Conservation (phyloP, 805 yeast genomes). For the Pichia californica region DNA sequence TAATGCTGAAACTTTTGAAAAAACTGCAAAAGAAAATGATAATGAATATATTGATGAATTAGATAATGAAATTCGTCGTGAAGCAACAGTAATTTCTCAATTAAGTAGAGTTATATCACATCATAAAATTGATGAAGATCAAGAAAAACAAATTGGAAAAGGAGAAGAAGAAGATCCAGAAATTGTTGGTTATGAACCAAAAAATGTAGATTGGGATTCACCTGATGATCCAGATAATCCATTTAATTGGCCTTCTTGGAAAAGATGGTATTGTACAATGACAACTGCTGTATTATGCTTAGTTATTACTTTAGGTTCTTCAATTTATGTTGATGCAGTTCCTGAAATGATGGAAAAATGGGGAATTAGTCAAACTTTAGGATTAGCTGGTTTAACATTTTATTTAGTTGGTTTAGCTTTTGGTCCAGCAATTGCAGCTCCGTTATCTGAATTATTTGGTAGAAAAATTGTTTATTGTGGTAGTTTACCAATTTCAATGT, state of each 20-base stretch:
- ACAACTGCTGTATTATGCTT: constrained; percentile 59
- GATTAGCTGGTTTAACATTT: constrained; percentile 61
- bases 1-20: constrained; percentile 2
- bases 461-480: constrained; percentile 53
- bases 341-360: constrained; percentile 44
- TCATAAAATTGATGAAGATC: constrained; percentile 6
- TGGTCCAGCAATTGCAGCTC: constrained; percentile 69
- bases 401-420: constrained; percentile 65
- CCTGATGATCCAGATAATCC: constrained; percentile 61
- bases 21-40: neutral
- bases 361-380: constrained; percentile 53
- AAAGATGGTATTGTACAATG: constrained; percentile 62
- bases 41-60: constrained; percentile 21
- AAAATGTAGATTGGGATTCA: constrained; percentile 48
- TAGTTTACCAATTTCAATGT: constrained; percentile 60
- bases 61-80: constrained; percentile 18
- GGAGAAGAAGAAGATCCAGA: constrained; percentile 21
- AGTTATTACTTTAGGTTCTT: constrained; percentile 69
- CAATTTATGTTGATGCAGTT: constrained; percentile 61
- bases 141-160: constrained; percentile 10
- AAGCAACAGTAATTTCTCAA: constrained; percentile 17
- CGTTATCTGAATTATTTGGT: constrained; percentile 64
- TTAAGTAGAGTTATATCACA: constrained; percentile 15
- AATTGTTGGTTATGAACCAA: constrained; percentile 31
- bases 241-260: constrained; percentile 57